Percentiles rank a stretch among this genome's conserved stretches.
Conservation (phyloP, 257 asterid species). For the Echites panduratus region DNA sequence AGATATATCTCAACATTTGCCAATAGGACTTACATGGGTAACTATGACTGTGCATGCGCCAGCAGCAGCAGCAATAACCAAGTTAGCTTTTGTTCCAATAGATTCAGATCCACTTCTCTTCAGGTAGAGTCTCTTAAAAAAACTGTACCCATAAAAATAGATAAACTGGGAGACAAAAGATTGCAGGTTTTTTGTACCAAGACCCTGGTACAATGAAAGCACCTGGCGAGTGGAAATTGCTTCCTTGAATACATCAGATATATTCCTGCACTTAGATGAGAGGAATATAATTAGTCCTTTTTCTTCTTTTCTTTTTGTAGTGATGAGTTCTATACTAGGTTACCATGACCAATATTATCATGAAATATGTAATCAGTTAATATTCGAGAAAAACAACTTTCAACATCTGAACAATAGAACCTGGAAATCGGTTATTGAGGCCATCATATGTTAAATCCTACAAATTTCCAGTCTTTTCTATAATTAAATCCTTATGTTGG, state of each 20-base stretch:
- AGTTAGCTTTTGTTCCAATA: constrained; percentile 79
- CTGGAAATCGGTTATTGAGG: not conserved
- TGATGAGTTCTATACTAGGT: not conserved
- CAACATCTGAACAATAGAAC: not conserved
- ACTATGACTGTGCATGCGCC: constrained; percentile 74
- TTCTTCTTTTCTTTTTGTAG: not conserved
- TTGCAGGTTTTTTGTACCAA: constrained; percentile 84
- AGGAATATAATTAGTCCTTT: constrained; percentile 7
- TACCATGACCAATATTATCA: not conserved
- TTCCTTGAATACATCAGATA: constrained; percentile 82
- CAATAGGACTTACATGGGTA: constrained; percentile 50
- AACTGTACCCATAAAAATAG: constrained; percentile 88
- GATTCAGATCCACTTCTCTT: constrained; percentile 62
- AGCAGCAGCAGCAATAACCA: constrained; percentile 85
- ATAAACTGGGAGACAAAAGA: constrained; percentile 76
- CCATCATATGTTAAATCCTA: not conserved
- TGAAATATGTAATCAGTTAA: not conserved
- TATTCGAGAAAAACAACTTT: not conserved
- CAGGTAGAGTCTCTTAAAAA: constrained; percentile 69
- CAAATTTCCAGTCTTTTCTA: not conserved
- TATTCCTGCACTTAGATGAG: constrained; percentile 47
- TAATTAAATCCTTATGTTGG: not conserved
- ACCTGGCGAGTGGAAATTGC: constrained; percentile 69
- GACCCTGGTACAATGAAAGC: constrained; percentile 76
- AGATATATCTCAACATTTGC: not conserved